These are phyloP conservation scores for Citrus maxima DNA, from an alignment of 345 rosid species.

Conservation along the genomic window DNA sequence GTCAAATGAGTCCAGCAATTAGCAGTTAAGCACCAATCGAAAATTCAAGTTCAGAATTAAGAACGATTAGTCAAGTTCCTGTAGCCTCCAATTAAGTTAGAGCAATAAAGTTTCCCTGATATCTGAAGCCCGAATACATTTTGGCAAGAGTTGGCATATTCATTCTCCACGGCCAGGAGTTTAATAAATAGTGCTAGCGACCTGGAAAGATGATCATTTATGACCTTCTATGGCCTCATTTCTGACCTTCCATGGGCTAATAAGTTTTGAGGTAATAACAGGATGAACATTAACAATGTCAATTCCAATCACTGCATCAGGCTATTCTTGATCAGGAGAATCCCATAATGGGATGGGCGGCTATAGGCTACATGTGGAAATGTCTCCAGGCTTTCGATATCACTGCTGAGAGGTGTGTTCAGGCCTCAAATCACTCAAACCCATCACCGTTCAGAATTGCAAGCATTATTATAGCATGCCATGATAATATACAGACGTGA, in stretches of 20 bases:
- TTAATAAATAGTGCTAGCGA: not conserved
- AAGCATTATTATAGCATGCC: constrained; percentile 14
- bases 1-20: not conserved
- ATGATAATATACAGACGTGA: constrained; percentile 31
- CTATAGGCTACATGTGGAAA: no score
- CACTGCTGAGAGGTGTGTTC: no score
- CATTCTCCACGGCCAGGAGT: not conserved
- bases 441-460: not conserved
- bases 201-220: not conserved
- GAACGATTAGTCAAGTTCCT: not conserved
- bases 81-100: not conserved
- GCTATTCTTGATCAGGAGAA: no score
- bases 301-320: no score
- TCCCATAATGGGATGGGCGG: no score
- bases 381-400: no score
- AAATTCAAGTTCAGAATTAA: not conserved
- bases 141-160: not conserved
- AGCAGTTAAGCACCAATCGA: not conserved
- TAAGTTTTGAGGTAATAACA: no score
- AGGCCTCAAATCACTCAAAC: not conserved
- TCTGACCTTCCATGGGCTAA: not conserved
- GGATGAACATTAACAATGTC: no score
- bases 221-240: no score
- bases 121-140: not conserved
- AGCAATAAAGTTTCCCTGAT: not conserved